Conservation (phyloP, 352 stramenopile species). For the Aphanomyces stellatus region DNA sequence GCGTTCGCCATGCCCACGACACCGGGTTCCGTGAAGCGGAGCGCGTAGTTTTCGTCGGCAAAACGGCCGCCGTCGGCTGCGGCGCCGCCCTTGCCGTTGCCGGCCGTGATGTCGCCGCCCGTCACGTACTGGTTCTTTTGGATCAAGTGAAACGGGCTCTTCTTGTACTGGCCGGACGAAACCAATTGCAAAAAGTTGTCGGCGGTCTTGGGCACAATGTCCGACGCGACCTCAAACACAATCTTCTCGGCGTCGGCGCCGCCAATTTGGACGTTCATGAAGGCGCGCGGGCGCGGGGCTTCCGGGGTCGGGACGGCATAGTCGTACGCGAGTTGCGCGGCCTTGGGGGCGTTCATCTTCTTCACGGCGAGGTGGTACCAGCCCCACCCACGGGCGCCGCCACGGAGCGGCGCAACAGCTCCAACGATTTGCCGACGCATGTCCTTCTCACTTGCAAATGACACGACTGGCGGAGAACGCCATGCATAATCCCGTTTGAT, state of each 20-base stretch:
- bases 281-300: slow-evolving; percentile 53
- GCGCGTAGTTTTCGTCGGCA: slow-evolving; percentile 80
- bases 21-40: slow-evolving; percentile 76
- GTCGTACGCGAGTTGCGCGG: slow-evolving; percentile 48
- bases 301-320: slow-evolving; percentile 43
- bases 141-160: slow-evolving; percentile 78
- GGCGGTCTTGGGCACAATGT: slow-evolving; percentile 67
- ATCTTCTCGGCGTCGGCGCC: slow-evolving; percentile 64
- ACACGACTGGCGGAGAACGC: slow-evolving; percentile 14
- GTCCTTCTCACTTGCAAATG: neutral
- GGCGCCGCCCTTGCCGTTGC: slow-evolving; percentile 67
- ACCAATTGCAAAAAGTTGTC: slow-evolving; percentile 75
- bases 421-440: slow-evolving; percentile 19
- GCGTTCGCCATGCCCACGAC: slow-evolving; percentile 96
- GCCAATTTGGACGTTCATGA: slow-evolving; percentile 77
- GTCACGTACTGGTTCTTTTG: slow-evolving; percentile 74
- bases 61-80: slow-evolving; percentile 67
- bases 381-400: slow-evolving; percentile 57
- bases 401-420: slow-evolving; percentile 25
- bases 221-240: slow-evolving; percentile 73
- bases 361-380: slow-evolving; percentile 77
- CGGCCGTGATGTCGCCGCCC: slow-evolving; percentile 60
- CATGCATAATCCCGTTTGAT: neutral
- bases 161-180: slow-evolving; percentile 62
- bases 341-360: slow-evolving; percentile 68